These are phyloP conservation scores for Adenanthera pavonina DNA, from an alignment of 306 rosid genomes.

Conservation along the genomic window DNA sequence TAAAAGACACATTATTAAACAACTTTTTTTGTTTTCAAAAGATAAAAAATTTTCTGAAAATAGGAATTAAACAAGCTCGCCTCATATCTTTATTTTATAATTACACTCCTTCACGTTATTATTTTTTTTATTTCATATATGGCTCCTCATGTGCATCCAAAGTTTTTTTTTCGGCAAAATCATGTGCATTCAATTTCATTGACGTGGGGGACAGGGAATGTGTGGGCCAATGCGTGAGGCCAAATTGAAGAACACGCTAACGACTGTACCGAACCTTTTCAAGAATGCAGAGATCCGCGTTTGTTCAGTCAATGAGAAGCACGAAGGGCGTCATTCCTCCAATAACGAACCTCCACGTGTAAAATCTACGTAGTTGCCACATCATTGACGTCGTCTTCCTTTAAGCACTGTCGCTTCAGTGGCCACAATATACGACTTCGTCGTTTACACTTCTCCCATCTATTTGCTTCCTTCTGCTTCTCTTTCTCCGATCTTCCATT, in stretches of 20 bases:
- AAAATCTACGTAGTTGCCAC: slow-evolving; percentile 42
- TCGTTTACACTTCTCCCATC: slow-evolving; percentile 3
- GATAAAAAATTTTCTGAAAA: too few species aligned
- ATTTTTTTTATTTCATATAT: too few species aligned
- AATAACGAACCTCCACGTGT: slow-evolving; percentile 70
- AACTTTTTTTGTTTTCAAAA: too few species aligned
- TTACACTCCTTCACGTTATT: too few species aligned
- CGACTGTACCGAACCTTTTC: neutral
- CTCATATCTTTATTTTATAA: too few species aligned
- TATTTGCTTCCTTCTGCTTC: neutral
- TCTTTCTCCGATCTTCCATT: slow-evolving; percentile 13
- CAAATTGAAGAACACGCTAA: neutral
- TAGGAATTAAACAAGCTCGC: too few species aligned
- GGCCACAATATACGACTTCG: neutral
- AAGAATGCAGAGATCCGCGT: slow-evolving; percentile 45
- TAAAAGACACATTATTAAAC: too few species aligned
- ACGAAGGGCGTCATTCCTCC: slow-evolving; percentile 36
- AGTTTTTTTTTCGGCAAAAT: too few species aligned
- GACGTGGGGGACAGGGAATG: too few species aligned
- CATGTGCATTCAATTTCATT: too few species aligned
- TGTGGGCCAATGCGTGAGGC: too few species aligned
- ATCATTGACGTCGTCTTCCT: neutral
- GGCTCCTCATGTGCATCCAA: too few species aligned
- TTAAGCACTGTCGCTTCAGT: neutral
- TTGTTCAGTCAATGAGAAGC: slow-evolving; percentile 64